phyloP scores from a whole-genome alignment of 148 eudicot genomes.

The Mesembryanthemum crystallinum region DNA sequence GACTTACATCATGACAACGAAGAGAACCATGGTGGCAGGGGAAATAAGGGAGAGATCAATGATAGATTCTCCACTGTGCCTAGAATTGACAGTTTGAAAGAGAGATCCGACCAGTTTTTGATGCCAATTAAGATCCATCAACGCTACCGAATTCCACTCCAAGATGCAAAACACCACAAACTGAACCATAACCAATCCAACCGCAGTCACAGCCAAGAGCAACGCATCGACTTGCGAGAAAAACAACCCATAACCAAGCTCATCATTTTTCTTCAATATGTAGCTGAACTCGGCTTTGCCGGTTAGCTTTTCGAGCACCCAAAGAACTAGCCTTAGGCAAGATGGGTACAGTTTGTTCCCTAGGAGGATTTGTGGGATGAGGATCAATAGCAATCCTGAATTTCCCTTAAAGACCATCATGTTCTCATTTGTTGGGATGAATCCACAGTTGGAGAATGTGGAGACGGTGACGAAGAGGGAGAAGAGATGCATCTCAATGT shows the following conservation, averaged over 20 bases:
- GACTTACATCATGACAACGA: slow-evolving; percentile 65
- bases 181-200: slow-evolving; percentile 38
- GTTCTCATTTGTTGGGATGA: slow-evolving; percentile 54
- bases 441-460: slow-evolving; percentile 54
- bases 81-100: slow-evolving; percentile 42
- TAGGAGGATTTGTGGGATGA: slow-evolving; percentile 42
- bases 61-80: slow-evolving; percentile 57
- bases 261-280: slow-evolving; percentile 28
- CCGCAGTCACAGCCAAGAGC: slow-evolving; percentile 28
- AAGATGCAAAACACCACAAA: slow-evolving; percentile 29
- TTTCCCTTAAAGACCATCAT: slow-evolving; percentile 44
- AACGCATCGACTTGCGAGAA: slow-evolving; percentile 30
- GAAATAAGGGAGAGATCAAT: slow-evolving; percentile 52
- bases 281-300: slow-evolving; percentile 32
- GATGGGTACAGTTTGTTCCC: slow-evolving; percentile 48
- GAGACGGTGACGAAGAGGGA: slow-evolving; percentile 41
- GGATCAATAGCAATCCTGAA: slow-evolving; percentile 40
- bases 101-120: slow-evolving; percentile 46
- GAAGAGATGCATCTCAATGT: slow-evolving; percentile 33
- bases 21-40: slow-evolving; percentile 45
- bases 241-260: slow-evolving; percentile 33
- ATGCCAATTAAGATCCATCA: slow-evolving; percentile 37
- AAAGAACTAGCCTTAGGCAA: slow-evolving; percentile 29
- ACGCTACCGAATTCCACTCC: slow-evolving; percentile 49
- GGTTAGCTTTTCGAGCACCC: slow-evolving; percentile 27